Base-by-base conservation (phyloP, 495 filamentous ascomycete genomes). In the Xylaria grammica region DNA sequence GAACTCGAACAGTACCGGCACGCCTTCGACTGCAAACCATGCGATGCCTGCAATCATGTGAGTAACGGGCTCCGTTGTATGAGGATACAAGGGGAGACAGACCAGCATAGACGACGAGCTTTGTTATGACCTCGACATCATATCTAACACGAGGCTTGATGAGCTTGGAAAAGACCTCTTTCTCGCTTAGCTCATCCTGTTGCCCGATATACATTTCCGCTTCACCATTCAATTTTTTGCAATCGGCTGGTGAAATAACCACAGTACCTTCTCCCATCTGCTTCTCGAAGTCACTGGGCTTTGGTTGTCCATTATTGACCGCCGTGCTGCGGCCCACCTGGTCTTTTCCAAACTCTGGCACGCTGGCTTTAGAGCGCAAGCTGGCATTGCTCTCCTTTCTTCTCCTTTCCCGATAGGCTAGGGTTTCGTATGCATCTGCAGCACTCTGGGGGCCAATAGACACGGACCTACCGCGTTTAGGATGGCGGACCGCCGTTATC, bases 91-190 rank as follows among this genome's bases (percentile, higher is more conserved):
- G 46, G 36, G 20, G 30, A 53, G 51, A 79, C 86, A 66, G 80
- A 96, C 94, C 95, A 63, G 89, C 83, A 82, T 99, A 99, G 44
- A 99, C 93, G 70, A 99, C 90, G 56, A 99, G 79, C 78, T 97
- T 98, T 19, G 95, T 98, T 45, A 98, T 87, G 22, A 99, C 94
- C 73, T 99, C 95, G 9, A 97, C 94, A 78, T 99, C 95, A 72
- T 99, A 99, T 66, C 93, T 84, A 30, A 97, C 93, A 57, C 95
- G 87, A 20, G 95, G 93, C 75, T 88, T 93, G 60, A 93, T 88
- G 56, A 98, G 84, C 73, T 84, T 86, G 19, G 87, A 88, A 74
- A 97, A 97, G 69, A 99, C 87, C 70, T 97, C 91, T 65, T 84
- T 86, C 70, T 96, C 91, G 69, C 76, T 84, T 48, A 84, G 65